Conservation (phyloP, 805 yeast genomes). For the Candida xiaguanensis region DNA sequence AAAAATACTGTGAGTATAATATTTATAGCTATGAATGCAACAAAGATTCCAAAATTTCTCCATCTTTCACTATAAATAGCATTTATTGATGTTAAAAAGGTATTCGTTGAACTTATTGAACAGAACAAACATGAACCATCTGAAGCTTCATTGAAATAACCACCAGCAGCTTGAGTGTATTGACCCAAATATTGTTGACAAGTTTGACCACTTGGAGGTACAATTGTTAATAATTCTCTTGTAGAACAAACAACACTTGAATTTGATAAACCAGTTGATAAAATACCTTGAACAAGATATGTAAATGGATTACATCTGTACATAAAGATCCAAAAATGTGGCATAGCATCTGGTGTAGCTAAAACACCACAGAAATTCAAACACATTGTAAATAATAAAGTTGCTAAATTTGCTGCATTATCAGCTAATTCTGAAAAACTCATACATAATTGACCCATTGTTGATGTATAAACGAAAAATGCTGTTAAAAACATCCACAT, state of each 20-base stretch:
- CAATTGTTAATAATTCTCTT: conserved; percentile 17
- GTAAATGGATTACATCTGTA: conserved; percentile 71
- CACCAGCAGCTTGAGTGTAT: conserved; percentile 41
- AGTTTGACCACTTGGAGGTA: conserved; percentile 20
- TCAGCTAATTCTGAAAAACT: conserved; percentile 29
- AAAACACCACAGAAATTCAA: conserved; percentile 36
- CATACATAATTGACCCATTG: conserved; percentile 28
- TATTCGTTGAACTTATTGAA: conserved; percentile 52
- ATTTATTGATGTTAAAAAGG: conserved; percentile 46
- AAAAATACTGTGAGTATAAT: conserved; percentile 28
- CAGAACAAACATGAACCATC: conserved; percentile 63
- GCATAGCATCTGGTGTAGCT: conserved; percentile 27
- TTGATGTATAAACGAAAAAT: conserved; percentile 23
- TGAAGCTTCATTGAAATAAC: conserved; percentile 41
- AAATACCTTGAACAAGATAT: conserved; percentile 57
- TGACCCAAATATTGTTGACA: conserved; percentile 19
- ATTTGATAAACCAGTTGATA: conserved; percentile 25
- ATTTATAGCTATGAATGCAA: conserved; percentile 32
- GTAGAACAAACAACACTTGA: conserved; percentile 34
- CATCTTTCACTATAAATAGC: conserved; percentile 52
- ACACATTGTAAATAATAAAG: conserved; percentile 28
- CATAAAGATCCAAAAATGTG: conserved; percentile 63
- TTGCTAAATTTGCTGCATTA: conserved; percentile 32
- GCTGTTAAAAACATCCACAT: conserved; percentile 30
- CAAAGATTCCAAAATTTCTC: conserved; percentile 62